phyloP scores from a whole-genome alignment of 2,329 filamentous ascomycete genomes.

The Rachicladosporium sp. region DNA sequence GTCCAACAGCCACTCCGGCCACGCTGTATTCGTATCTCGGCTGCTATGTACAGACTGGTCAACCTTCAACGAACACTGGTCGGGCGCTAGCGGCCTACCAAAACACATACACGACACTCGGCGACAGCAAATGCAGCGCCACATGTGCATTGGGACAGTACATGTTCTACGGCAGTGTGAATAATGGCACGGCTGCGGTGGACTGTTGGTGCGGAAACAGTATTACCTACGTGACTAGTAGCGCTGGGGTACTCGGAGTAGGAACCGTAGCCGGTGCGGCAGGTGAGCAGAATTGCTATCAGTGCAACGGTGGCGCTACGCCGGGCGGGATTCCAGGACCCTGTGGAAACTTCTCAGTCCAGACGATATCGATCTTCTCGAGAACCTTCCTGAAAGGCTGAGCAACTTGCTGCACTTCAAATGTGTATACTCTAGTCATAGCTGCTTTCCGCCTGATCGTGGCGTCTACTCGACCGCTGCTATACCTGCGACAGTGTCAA shows the following conservation, averaged over 20 bases:
- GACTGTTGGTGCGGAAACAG: constrained; percentile 20
- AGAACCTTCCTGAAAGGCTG: no score
- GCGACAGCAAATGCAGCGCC: constrained; percentile 12
- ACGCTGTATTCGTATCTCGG: constrained; percentile 16
- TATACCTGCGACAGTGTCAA: no score
- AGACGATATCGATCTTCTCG: no score
- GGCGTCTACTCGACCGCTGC: no score
- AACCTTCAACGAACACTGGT: constrained; percentile 11
- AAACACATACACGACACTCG: constrained; percentile 11
- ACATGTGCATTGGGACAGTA: constrained; percentile 7
- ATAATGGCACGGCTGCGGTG: constrained; percentile 10
- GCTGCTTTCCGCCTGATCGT: no score
- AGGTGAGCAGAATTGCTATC: constrained; percentile 17
- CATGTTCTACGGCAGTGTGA: constrained; percentile 19
- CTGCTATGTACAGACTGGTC: constrained; percentile 19
- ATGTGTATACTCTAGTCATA: no score
- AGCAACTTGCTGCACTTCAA: no score
- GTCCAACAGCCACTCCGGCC: constrained; percentile 2
- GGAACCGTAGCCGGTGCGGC: constrained; percentile 10
- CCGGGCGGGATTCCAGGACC: constrained; percentile 3
- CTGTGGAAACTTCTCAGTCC: no score
- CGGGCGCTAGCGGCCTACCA: constrained; percentile 13
- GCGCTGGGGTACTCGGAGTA: constrained; percentile 1
- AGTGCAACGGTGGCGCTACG: constrained; percentile 11
- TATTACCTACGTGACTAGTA: constrained; percentile 14